phyloP scores from a whole-genome alignment of 23 red algal species.

The Rhodosorus marinus region DNA sequence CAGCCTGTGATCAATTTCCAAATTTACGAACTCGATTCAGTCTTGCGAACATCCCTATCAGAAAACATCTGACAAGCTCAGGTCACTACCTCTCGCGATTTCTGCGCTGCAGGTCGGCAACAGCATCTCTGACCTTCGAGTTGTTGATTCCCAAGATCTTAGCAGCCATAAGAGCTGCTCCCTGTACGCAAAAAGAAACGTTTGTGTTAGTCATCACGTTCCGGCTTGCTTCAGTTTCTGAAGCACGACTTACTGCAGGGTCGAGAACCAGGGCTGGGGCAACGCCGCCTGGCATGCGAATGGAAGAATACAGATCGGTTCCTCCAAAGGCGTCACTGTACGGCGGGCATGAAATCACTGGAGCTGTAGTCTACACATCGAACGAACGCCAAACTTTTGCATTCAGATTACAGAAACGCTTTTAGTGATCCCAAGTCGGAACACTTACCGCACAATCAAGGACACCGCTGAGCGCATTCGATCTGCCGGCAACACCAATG shows the following conservation, averaged over 20 bases:
- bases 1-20: no score
- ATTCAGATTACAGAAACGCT: neutral
- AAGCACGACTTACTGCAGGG: no score
- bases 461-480: conserved; percentile 83
- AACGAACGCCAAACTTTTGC: neutral
- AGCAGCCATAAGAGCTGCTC: conserved; percentile 73
- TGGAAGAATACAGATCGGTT: conserved; percentile 69
- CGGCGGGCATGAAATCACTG: conserved; percentile 93
- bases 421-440: no score
- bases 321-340: conserved; percentile 87
- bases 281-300: conserved; percentile 93
- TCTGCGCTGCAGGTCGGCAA: conserved; percentile 49
- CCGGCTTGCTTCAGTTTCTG: conserved; percentile 1
- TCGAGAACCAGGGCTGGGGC: conserved; percentile 64
- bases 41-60: no score
- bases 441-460: conserved; percentile 77
- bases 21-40: no score
- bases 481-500: conserved; percentile 85
- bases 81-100: no score
- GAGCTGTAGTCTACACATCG: no score
- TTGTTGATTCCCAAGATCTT: conserved; percentile 76
- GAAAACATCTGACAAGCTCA: no score
- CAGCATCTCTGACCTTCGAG: conserved; percentile 16
- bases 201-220: neutral
- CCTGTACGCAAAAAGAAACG: no score